Percentiles rank a stretch among this genome's conserved stretches.
Conservation (phyloP, 495 filamentous ascomycete genomes). For the Penicillium simplicissimum region DNA sequence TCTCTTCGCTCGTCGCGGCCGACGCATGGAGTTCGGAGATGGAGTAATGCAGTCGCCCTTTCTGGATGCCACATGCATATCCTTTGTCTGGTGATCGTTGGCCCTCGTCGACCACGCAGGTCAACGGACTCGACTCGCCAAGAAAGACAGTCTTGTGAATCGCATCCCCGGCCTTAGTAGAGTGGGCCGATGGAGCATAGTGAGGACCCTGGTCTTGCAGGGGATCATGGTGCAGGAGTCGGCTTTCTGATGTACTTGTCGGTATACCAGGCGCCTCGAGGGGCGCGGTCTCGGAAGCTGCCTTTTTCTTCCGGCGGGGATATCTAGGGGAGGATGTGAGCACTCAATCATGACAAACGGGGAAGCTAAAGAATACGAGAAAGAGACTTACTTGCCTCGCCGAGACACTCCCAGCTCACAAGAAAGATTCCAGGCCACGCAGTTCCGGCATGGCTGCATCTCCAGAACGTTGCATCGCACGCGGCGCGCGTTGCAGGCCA, state of each 20-base stretch:
- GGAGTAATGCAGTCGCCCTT: constrained; percentile 38
- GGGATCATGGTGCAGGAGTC: not conserved
- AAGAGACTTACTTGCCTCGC: constrained; percentile 42
- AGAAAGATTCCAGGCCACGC: constrained; percentile 35
- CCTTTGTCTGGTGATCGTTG: constrained; percentile 35
- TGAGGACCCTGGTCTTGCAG: constrained; percentile 4
- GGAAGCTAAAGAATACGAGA: not conserved
- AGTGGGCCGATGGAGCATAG: constrained; percentile 18
- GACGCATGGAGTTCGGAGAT: constrained; percentile 27
- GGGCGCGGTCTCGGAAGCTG: not conserved
- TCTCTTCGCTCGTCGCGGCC: constrained; percentile 16
- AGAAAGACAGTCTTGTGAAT: constrained; percentile 41
- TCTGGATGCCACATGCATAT: constrained; percentile 23
- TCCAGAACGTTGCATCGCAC: constrained; percentile 51
- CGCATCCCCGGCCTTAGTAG: constrained; percentile 7
- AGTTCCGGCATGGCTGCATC: constrained; percentile 47
- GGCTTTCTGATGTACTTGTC: not conserved
- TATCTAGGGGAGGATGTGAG: constrained; percentile 24
- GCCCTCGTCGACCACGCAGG: constrained; percentile 41
- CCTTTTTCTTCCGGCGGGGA: constrained; percentile 29
- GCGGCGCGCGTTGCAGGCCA: constrained; percentile 47
- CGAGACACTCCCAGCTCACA: constrained; percentile 48
- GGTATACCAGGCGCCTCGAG: constrained; percentile 1
- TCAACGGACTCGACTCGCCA: constrained; percentile 44
- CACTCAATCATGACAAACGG: not conserved